Conservation (phyloP, 1,139 yeast genomes). For the Entelexis sorbosivorans region DNA sequence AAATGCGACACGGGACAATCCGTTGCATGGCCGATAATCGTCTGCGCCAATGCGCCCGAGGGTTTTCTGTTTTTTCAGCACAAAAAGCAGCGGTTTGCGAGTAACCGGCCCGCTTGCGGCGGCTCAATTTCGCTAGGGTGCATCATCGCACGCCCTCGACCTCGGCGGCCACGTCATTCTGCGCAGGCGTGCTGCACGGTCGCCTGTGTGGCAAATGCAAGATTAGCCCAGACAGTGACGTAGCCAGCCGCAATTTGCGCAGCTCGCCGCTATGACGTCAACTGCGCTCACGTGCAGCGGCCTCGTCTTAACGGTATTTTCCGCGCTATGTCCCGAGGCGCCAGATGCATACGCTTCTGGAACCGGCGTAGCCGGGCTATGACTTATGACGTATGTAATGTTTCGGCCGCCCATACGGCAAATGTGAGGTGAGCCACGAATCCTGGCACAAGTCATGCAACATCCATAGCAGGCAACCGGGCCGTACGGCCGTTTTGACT, state of each 20-base stretch:
- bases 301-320: neutral
- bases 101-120: neutral
- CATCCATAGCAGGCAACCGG: no score
- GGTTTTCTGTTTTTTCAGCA: no score
- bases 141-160: neutral
- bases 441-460: no score
- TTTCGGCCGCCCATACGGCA: no score
- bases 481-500: no score
- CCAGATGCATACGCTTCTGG: no score
- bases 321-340: no score
- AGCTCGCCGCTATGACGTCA: neutral
- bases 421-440: no score
- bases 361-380: no score
- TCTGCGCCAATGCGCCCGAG: neutral
- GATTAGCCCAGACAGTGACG: slow-evolving; percentile 1
- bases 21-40: neutral
- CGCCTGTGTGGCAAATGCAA: slow-evolving; percentile 4
- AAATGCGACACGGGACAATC: neutral
- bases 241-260: slow-evolving; percentile 1
- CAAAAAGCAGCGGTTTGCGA: neutral
- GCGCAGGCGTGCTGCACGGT: slow-evolving; percentile 1
- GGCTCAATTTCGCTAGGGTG: neutral
- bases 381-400: no score
- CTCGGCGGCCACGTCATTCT: neutral
- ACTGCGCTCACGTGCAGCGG: neutral